Evolutionary conservation across 2,329 filamentous ascomycete genomes (phyloP), one percentile per base, ranked within the genome.

Genomic region (Cephalotrichum gorgonifer): DNA sequence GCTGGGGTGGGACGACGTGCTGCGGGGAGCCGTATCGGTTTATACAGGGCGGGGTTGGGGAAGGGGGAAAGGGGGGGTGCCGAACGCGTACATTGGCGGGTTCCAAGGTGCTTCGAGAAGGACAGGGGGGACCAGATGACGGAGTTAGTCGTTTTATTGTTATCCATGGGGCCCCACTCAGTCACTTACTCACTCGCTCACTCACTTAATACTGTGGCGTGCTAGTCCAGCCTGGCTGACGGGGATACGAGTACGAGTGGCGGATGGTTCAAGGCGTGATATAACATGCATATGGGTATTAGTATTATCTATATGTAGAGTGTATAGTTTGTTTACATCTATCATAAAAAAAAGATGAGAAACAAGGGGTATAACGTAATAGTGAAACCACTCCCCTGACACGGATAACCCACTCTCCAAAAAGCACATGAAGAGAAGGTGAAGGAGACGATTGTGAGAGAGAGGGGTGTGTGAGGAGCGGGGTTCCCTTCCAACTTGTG

Each of bases 341-440:
- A 57, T 65, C 60, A 11, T 43, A 43, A 22, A 48, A 6, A 17
- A 31, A 20, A 48, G 33, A 48, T 17, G 22, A 9, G 14, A 48
- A 43, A 43, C 9, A n/a, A n/a, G n/a, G n/a, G 22, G 38, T 48
- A 28, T 41, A 17, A 41, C n/a, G 23, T 25, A 17, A 23, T 25
- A 38, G 38, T 35, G 28, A 33, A 39, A 17, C 6, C 35, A 39
- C n/a, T n/a, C n/a, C n/a, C n/a, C n/a, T n/a, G n/a, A n/a, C n/a
- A n/a, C n/a, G n/a, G n/a, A n/a, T n/a, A n/a, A n/a, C n/a, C n/a
- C n/a, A n/a, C n/a, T n/a, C n/a, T n/a, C n/a, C n/a, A n/a, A n/a
- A n/a, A n/a, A n/a, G n/a, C n/a, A n/a, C n/a, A n/a, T n/a, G n/a
- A n/a, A n/a, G n/a, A n/a, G n/a, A n/a, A n/a, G n/a, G n/a, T n/a